Evolutionary conservation across 768 basidiomycete species (phyloP), one percentile per base, ranked within the genome.

Genomic region (Candolleomyces efflorescens): DNA sequence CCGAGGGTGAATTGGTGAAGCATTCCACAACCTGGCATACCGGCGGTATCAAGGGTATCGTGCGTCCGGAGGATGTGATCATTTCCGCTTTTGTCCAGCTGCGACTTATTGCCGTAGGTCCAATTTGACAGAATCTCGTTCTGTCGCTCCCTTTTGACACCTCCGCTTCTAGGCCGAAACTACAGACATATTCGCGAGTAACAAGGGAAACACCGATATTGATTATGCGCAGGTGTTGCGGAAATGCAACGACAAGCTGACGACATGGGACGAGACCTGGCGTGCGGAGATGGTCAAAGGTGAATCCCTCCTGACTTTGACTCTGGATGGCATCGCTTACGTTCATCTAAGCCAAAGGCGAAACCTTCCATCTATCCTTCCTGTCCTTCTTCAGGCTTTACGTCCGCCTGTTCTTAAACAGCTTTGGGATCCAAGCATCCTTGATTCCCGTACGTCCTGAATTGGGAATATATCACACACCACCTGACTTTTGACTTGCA

Each of bases 341-440:
- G 47, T 45, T 59, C 63, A 26, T 58, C 55, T 66, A 88, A n/a
- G 89, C 89, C 41, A 80, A 80, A 23, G 90, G 90, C 50, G 83
- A 85, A 71, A 76, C 77, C 5, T 93, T 93, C 68, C 91, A 93
- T 68, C 80, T 82, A 55, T 85, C 85, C 9, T 83, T 92, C 70
- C 78, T 93, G 20, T 83, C 71, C 63, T 82, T 89, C 65, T 93
- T 92, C 77, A 81, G 88, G 50, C 75, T 90, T 32, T 82, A 93
- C 67, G 87, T 90, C 52, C 79, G 87, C 59, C 77, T 94, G 51
- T 93, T 92, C 73, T 71, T 93, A 68, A 93, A 93, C 69, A 90
- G 88, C 62, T 89, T 92, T 68, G 91, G 89, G 24, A 83, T 92
- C 49, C 85, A 88, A 63, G 78, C 81, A 18, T 79, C 82, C 37